A percentile compares a stretch with the other conserved stretches of the same genome.
These are phyloP conservation scores for Graphilbum ipis-grandicollis DNA, from an alignment of 2,329 filamentous ascomycete genomes.

Conservation along the genomic window DNA sequence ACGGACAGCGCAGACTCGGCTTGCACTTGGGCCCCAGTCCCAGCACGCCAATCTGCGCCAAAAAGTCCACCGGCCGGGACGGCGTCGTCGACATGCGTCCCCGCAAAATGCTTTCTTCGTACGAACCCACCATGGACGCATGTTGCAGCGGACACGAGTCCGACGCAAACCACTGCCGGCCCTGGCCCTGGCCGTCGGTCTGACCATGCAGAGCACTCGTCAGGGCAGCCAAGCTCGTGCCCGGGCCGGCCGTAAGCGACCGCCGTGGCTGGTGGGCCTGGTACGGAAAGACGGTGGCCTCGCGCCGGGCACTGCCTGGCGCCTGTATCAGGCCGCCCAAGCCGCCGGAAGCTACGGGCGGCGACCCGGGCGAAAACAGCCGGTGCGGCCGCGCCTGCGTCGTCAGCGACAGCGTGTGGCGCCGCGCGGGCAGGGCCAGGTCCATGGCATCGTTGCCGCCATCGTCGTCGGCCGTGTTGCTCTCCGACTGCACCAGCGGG, in stretches of 20 bases:
- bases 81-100: conserved; percentile 95
- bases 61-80: conserved; percentile 79
- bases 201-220: conserved; percentile 26
- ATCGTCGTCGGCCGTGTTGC: conserved; percentile 46
- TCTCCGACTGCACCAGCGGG: conserved; percentile 76
- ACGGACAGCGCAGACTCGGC: conserved; percentile 63
- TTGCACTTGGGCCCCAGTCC: conserved; percentile 73
- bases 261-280: conserved; percentile 66
- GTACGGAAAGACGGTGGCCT: conserved; percentile 45
- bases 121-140: conserved; percentile 92
- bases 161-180: conserved; percentile 53
- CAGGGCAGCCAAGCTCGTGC: conserved; percentile 13
- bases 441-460: too few relatives aligned
- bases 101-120: conserved; percentile 88
- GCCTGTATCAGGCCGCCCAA: too few relatives aligned
- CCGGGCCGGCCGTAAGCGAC: conserved; percentile 35
- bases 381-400: conserved; percentile 12
- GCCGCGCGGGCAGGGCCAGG: too few relatives aligned
- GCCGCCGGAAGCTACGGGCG: too few relatives aligned
- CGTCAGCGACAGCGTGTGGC: conserved; percentile 57
- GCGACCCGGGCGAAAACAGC: background rate
- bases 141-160: conserved; percentile 68
- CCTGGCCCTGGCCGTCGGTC: too few relatives aligned
- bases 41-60: conserved; percentile 87
- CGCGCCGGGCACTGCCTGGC: conserved; percentile 31